Conservation (phyloP, 257 asterid species). For the Leptodermis oblonga region DNA sequence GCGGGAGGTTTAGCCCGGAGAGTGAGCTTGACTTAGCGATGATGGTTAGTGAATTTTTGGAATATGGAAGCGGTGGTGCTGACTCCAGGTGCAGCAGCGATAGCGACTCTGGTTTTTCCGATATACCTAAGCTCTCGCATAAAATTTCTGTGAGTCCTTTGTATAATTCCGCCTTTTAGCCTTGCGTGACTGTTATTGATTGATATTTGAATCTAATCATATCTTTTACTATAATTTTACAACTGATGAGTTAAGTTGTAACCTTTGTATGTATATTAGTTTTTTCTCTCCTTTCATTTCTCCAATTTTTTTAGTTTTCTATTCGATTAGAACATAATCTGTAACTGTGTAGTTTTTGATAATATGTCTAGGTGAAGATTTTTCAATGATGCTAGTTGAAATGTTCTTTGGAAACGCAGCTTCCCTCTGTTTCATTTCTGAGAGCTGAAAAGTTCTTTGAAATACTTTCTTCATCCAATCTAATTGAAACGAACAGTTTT, state of each 20-base stretch:
- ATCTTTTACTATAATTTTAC: neutral
- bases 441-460: neutral
- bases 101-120: conserved; percentile 58
- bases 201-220: neutral
- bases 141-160: conserved; percentile 54
- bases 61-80: conserved; percentile 60
- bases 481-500: neutral
- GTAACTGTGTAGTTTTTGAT: neutral
- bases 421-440: neutral
- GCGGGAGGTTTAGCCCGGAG: conserved; percentile 47
- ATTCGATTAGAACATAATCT: neutral
- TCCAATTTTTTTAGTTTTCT: neutral
- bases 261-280: neutral
- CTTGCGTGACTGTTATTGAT: neutral
- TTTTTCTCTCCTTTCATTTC: neutral
- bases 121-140: conserved; percentile 55
- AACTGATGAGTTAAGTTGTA: neutral
- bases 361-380: neutral
- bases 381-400: neutral
- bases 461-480: neutral
- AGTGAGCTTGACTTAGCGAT: conserved; percentile 73
- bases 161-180: neutral
- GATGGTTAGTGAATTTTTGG: conserved; percentile 78
- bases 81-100: conserved; percentile 65
- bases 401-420: neutral